Evolutionary conservation across 306 rosid species (phyloP).

Genomic region (Malus asiatica): DNA sequence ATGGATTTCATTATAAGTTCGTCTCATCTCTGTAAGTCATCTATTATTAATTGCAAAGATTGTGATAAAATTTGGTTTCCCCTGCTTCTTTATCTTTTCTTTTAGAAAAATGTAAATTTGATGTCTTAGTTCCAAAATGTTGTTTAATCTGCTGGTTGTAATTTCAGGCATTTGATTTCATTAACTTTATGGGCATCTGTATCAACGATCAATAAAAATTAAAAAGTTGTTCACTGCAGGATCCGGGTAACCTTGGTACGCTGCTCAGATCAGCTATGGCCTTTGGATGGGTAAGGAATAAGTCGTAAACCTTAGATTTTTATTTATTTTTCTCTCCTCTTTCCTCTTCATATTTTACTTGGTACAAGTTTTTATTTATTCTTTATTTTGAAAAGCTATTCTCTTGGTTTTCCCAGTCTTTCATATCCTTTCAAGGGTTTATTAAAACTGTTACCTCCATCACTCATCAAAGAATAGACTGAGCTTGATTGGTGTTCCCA

Average conservation of each 20-base stretch:
- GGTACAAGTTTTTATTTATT: background rate
- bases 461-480: too few species aligned
- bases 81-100: background rate
- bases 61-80: background rate
- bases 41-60: background rate
- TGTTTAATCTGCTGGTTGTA: background rate
- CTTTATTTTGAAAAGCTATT: background rate
- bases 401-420: background rate
- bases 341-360: background rate
- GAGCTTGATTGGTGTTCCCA: too few species aligned
- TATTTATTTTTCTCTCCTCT: slow-evolving; percentile 6
- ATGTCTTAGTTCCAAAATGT: background rate
- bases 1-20: background rate
- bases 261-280: slow-evolving; percentile 84
- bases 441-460: too few species aligned
- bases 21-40: background rate
- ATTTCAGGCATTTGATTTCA: slow-evolving; percentile 7
- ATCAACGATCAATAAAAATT: slow-evolving; percentile 16
- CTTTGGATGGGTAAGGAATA: slow-evolving; percentile 74
- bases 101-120: background rate
- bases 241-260: slow-evolving; percentile 89
- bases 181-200: slow-evolving; percentile 14
- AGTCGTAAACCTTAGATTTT: too few species aligned
- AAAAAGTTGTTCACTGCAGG: slow-evolving; percentile 48
- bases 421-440: background rate